These are phyloP conservation scores for Capniomyces stellatus DNA, from an alignment of 371 early-diverging fungal genomes.

Conservation along the genomic window DNA sequence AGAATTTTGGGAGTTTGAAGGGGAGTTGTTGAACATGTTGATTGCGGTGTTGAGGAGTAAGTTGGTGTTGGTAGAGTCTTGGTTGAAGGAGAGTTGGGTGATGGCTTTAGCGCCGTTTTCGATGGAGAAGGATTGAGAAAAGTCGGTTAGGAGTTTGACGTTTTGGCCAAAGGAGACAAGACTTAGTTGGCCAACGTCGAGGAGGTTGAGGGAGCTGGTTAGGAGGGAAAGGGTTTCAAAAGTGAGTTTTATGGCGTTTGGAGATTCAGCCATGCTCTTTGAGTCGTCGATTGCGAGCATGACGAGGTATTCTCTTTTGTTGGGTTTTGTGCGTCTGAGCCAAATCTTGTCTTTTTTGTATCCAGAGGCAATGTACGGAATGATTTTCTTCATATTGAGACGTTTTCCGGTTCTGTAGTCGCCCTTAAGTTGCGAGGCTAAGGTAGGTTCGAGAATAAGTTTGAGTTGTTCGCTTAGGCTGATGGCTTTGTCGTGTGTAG, in stretches of 20 bases:
- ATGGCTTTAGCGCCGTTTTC: conserved; percentile 81
- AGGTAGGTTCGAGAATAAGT: conserved; percentile 91
- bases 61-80: conserved; percentile 59
- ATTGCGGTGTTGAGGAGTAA: conserved; percentile 51
- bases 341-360: conserved; percentile 99
- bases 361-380: conserved; percentile 97
- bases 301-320: conserved; percentile 94
- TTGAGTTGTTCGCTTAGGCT: conserved; percentile 88
- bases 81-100: conserved; percentile 76
- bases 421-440: conserved; percentile 92
- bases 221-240: conserved; percentile 83
- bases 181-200: conserved; percentile 84
- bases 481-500: conserved; percentile 76
- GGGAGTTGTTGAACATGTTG: conserved; percentile 48
- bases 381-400: conserved; percentile 98
- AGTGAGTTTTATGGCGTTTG: conserved; percentile 58
- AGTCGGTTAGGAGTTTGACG: conserved; percentile 74
- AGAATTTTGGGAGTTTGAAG: conserved; percentile 22
- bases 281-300: conserved; percentile 98
- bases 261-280: conserved; percentile 61
- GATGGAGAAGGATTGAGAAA: conserved; percentile 70
- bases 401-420: conserved; percentile 99
- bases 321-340: conserved; percentile 95
- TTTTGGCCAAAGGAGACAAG: conserved; percentile 84
- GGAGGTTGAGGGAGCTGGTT: conserved; percentile 74